Base-by-base conservation (phyloP, 208 protist species). In the Sergeia podlipaevii region DNA sequence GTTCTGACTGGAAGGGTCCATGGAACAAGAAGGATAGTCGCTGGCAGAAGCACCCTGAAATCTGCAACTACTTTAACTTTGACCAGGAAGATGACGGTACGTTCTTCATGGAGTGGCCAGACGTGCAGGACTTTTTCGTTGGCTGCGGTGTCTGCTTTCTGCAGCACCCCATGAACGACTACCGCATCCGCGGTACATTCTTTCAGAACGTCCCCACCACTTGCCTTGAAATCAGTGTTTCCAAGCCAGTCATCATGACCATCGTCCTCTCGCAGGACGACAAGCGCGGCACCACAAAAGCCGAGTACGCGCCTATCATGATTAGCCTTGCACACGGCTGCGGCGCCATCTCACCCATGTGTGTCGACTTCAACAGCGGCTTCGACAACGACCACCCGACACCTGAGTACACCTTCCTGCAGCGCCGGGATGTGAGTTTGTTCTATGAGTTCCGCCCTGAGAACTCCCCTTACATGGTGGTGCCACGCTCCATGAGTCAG, bases 91-190 rank as follows among this genome's bases (percentile, higher is more conserved):
- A 80, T 44, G 73, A 88, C 50, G 81, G 70, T 44, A 77, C 59
- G 26, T 79, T 95, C 49, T 92, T 69, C 41, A 84, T 95, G 74
- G 74, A 80, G 55, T 91, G 79, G 80, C n/a, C 46, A 4, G 89
- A 95, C 43, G 77, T 74, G 20, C 54, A 84, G 45, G 53, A 65
- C 13, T 89, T 67, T 53, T 95, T 95, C 52, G 70, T 64, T 32
- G 63, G 72, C 44, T 86, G 84, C 62, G 76, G 75, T 37, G 88
- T 95, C 15, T 77, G 79, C 65, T 95, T 92, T 54, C 62, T 78
- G 33, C 80, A 86, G 50, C 56, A 79, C 38, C 77, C 70, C 28
- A 65, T 66, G 59, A 58, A 86, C 60, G 85, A 91, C 74, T 89
- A 82, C 70, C 80, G 88, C 39, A 74, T 92, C 38, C 73, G 69